Evolutionary conservation across 2,329 filamentous ascomycete species (phyloP).

Genomic region (Aspergillus jensenii): DNA sequence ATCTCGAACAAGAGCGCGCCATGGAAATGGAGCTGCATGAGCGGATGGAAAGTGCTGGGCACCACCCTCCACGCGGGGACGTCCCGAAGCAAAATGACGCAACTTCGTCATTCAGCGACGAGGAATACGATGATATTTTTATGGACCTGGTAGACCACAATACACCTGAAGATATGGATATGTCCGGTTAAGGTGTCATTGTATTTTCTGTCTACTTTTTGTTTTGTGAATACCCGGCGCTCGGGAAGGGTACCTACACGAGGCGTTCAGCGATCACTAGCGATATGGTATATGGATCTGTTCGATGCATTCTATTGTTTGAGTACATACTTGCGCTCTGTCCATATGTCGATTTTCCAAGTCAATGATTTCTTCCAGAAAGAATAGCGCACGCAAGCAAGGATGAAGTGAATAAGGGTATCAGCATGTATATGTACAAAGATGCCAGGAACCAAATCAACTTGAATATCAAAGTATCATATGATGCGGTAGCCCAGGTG

Average conservation of each 20-base stretch:
- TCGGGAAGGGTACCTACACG: neutral
- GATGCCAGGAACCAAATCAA: constrained; percentile 7
- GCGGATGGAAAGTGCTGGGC: constrained; percentile 10
- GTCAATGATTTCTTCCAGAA: neutral
- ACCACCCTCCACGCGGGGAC: neutral
- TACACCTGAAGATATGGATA: constrained; percentile 39
- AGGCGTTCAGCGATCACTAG: neutral
- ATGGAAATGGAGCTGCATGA: constrained; percentile 32
- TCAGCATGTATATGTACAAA: constrained; percentile 27
- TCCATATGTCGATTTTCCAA: neutral
- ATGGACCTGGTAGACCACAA: constrained; percentile 60
- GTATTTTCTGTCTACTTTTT: neutral
- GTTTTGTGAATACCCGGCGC: neutral
- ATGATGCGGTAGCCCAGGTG: neutral
- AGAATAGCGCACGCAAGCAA: neutral
- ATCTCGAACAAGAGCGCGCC: constrained; percentile 34
- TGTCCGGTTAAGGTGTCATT: constrained; percentile 23
- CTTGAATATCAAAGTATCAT: neutral
- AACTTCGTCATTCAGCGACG: constrained; percentile 45
- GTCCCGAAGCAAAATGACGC: constrained; percentile 1
- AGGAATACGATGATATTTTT: constrained; percentile 65
- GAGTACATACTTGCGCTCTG: neutral
- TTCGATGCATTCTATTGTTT: neutral
- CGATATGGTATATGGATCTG: too few relatives aligned
- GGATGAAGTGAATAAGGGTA: constrained; percentile 30